A percentile compares a stretch with the other conserved stretches of the same genome.
phyloP scores from a whole-genome alignment of 768 basidiomycete species.

The Leucocoprinus birnbaumii region DNA sequence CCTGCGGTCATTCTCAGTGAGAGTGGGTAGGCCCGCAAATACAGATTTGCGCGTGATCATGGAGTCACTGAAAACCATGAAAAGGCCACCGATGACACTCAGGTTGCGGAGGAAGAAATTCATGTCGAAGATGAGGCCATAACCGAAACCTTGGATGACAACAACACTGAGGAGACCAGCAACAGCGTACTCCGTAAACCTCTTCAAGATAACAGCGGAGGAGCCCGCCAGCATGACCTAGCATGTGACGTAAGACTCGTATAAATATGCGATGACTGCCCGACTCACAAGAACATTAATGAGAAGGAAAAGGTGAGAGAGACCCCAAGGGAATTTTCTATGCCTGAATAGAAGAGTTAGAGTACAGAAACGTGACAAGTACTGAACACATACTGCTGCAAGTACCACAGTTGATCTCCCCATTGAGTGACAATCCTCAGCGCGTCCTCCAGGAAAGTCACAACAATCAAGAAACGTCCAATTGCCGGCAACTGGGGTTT shows the following conservation, averaged over 20 bases:
- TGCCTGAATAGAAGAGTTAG: conserved; percentile 53
- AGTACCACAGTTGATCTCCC: conserved; percentile 97
- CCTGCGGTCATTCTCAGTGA: conserved; percentile 94
- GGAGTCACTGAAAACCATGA: conserved; percentile 99
- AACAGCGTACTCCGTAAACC: conserved; percentile 85
- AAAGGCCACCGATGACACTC: conserved; percentile 94
- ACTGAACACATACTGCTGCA: conserved; percentile 73
- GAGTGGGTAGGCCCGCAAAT: conserved; percentile 86
- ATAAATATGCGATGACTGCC: background rate
- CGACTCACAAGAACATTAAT: conserved; percentile 84
- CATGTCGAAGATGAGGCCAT: conserved; percentile 98
- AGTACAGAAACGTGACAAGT: background rate
- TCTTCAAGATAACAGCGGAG: conserved; percentile 80
- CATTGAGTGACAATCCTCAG: conserved; percentile 92
- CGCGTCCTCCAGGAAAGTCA: conserved; percentile 97
- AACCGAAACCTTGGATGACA: conserved; percentile 94
- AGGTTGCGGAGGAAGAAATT: conserved; percentile 99
- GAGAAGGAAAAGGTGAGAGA: conserved; percentile 91
- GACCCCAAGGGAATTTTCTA: conserved; percentile 91
- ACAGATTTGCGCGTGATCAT: conserved; percentile 83
- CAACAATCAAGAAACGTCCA: conserved; percentile 95
- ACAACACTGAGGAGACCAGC: conserved; percentile 90
- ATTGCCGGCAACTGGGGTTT: conserved; percentile 92
- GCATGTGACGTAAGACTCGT: background rate
- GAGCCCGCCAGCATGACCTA: conserved; percentile 91